Base-by-base conservation (phyloP, 495 filamentous ascomycete species). In the Penicillium salamii region DNA sequence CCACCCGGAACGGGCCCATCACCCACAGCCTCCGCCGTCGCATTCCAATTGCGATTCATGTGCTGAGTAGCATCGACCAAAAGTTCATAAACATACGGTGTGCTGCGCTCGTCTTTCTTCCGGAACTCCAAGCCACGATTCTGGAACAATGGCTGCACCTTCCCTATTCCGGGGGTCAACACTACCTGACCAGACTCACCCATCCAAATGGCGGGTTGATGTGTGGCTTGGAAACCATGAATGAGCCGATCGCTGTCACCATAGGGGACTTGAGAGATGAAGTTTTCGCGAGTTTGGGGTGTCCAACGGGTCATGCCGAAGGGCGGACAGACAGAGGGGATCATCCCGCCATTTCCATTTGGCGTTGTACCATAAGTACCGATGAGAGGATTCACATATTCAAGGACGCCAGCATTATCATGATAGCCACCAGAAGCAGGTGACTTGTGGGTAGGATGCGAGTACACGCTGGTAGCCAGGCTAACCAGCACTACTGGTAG, bases 161-260 rank as follows among this genome's bases (percentile, higher is more conserved):
- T 45, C 4, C 61, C 61, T 26, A 64, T 38, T 3, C 61, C 61
- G 0, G 61, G 58, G 3, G 42, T 57, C 18, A 64, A 5, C 2
- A 64, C 58, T 11, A 64, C 48, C 31, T 61, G 55, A 7, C 61
- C 61, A 1, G 61, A 28, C 41, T 64, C 61, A 0, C 61, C 61
- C 61, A 64, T 64, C 61, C 61, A 64, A 7, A 64, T 64, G 2
- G 61, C 61, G 5, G 61, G 61, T 28, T 64, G 61, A 19, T 64
- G 61, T 0, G 61, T 64, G 3, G 61, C 61, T 9, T 64, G 61
- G 36, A 64, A 64, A 0, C 61, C 61, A 41, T 64, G 61, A 7
- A 64, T 53, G 1, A 52, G 52, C 5, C 53, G 55, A 32, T 64
- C 61, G 15, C 58, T 43, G 26, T 59, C 49, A 1, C 58, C 55